A percentile compares a stretch with the other conserved stretches of the same genome.
phyloP scores from a whole-genome alignment of 2,329 filamentous ascomycete species.

The Aspergillus sp. region DNA sequence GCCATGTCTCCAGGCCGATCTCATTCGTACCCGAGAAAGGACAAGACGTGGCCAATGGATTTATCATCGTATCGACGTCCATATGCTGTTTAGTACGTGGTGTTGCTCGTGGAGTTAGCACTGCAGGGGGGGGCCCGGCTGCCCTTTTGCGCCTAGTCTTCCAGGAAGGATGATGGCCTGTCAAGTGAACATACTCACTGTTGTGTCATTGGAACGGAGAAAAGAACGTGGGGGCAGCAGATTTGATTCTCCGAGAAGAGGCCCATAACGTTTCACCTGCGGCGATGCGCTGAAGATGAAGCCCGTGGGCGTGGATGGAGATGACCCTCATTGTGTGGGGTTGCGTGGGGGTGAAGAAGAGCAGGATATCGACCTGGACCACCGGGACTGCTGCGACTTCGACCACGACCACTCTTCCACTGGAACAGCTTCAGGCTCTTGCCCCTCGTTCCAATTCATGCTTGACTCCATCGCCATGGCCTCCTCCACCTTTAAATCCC shows the following conservation, averaged over 20 bases:
- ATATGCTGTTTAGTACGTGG: no score
- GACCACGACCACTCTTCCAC: not conserved
- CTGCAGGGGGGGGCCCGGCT: not conserved
- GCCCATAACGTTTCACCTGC: not conserved
- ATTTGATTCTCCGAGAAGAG: not conserved
- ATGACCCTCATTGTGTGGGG: conserved; percentile 14
- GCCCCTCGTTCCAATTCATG: not conserved
- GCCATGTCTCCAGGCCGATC: not conserved
- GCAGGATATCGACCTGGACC: not conserved
- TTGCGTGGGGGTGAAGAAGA: conserved; percentile 14
- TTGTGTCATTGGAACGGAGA: not conserved
- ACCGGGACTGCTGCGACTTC: not conserved
- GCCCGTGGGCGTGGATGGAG: not conserved
- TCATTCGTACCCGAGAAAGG: not conserved
- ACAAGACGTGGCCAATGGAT: not conserved
- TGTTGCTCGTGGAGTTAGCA: no score
- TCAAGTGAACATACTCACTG: not conserved
- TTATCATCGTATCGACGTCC: no score
- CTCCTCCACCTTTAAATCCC: conserved; percentile 4
- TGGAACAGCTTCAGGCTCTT: not conserved
- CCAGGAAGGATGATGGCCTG: no score
- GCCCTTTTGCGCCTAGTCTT: not conserved
- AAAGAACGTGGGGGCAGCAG: conserved; percentile 9
- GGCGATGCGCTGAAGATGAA: not conserved
- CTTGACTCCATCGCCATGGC: conserved; percentile 4